A percentile compares a stretch with the other conserved stretches of the same genome.
phyloP scores from a whole-genome alignment of 306 rosid genomes.

The Quercus ilex region DNA sequence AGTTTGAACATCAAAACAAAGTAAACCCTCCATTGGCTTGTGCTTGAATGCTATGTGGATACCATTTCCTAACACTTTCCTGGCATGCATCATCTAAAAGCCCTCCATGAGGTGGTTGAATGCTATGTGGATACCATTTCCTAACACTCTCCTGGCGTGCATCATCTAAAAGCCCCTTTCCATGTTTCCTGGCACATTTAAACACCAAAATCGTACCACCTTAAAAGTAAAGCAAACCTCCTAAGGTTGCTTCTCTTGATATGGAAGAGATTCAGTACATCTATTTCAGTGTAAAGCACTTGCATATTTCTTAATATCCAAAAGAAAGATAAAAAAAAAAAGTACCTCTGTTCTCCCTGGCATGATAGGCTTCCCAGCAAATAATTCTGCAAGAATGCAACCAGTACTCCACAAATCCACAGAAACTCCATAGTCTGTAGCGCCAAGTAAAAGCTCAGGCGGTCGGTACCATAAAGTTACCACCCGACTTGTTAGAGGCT shows the following conservation, averaged over 20 bases:
- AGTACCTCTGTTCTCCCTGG: constrained; percentile 93
- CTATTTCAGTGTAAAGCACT: constrained; percentile 9
- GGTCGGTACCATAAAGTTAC: constrained; percentile 94
- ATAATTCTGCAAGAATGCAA: constrained; percentile 83
- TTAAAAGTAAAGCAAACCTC: not conserved
- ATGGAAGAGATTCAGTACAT: not conserved
- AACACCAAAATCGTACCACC: not conserved
- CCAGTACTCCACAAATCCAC: constrained; percentile 92
- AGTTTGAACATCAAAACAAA: not conserved
- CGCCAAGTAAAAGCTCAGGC: constrained; percentile 86
- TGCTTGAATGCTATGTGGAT: not conserved
- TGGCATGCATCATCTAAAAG: not conserved
- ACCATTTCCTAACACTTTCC: not conserved
- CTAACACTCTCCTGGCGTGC: not conserved
- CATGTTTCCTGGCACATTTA: not conserved
- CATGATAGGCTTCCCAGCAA: constrained; percentile 81
- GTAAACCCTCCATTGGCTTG: not conserved
- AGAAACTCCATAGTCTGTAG: constrained; percentile 64
- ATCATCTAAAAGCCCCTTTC: not conserved
- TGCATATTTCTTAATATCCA: not conserved
- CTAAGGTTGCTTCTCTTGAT: not conserved
- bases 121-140: not conserved
- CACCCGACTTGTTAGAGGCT: constrained; percentile 85
- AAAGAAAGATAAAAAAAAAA: constrained; percentile 6
- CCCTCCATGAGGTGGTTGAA: not conserved